phyloP scores from a whole-genome alignment of 2,329 filamentous ascomycete genomes.

The Cladophialophora immunda region DNA sequence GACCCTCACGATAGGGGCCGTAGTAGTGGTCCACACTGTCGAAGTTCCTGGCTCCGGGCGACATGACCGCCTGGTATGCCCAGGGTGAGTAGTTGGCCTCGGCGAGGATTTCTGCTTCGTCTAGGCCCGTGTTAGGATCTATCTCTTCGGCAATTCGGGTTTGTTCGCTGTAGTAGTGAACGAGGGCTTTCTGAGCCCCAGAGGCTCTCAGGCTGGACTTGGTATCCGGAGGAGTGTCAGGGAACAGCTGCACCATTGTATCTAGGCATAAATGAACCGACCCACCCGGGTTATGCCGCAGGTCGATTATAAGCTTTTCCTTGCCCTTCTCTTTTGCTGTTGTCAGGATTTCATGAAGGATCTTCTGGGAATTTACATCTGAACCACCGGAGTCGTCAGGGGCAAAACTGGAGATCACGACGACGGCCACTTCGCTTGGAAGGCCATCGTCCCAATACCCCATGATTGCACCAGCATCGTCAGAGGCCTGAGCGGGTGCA shows the following conservation, averaged over 20 bases:
- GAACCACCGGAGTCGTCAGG: background rate
- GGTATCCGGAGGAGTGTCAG: constrained; percentile 40
- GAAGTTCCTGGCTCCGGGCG: background rate
- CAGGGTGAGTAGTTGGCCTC: background rate
- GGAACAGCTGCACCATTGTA: constrained; percentile 64
- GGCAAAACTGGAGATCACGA: background rate
- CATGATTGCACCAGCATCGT: background rate
- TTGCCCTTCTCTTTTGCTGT: constrained; percentile 51
- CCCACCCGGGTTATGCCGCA: constrained; percentile 69
- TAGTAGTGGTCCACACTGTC: background rate
- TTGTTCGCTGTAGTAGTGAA: constrained; percentile 39
- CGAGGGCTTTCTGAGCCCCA: constrained; percentile 45
- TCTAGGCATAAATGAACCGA: constrained; percentile 56
- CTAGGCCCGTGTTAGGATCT: background rate
- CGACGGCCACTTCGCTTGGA: background rate
- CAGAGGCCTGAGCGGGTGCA: background rate
- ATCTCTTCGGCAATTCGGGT: background rate
- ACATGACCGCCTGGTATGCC: background rate
- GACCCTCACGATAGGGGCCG: background rate
- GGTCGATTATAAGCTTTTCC: constrained; percentile 69
- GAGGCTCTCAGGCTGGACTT: background rate
- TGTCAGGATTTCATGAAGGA: background rate
- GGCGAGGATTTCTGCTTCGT: background rate
- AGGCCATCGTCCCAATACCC: background rate
- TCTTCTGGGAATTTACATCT: background rate